Evolutionary conservation across 805 yeast genomes (phyloP), one percentile per base, ranked within the genome.

Genomic region (Torulaspora maleeae): DNA sequence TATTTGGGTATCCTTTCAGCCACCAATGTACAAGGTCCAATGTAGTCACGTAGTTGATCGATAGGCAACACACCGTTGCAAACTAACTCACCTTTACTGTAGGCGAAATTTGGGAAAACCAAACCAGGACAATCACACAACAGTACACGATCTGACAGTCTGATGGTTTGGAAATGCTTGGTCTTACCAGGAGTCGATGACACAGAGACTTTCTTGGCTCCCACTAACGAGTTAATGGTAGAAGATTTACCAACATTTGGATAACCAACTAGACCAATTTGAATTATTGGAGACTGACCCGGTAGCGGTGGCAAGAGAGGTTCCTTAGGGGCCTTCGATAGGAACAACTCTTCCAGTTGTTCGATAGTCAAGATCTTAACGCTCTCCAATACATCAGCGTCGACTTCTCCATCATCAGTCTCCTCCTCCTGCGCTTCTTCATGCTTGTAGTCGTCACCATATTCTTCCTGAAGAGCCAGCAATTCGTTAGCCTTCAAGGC

Each of bases 161-260:
- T 78, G 50, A 93, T 90, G 1, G 99, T 93, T 72, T 93, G 99
- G 76, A 93, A 93, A 74, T 93, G 99, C 66, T 93, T 93, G 11
- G 99, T 93, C 65, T 93, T 93, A 72, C 99, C 99, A 11, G 99
- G 99, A 1, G 99, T 93, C 1, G 98, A 76, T 2, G 98, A 91
- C 30, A 93, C 99, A 2, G 97, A 89, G n/a, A 93, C 99, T 65
- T 87, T 90, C 62, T 93, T 93, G 15, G 97, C 81, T 11, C 99
- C 99, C 37, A 91, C 93, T 34, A 93, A 73, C 0, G 99, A 97
- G 66, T 93, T 93, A 59, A 93, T 93, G 1, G 98, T 93, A n/a
- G 98, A 90, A 1, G 98, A 93, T 63, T 87, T 87, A 71, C 96
- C 96, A 41, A 84, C 91, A 64, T 91, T 93, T 32, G 99, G 99